phyloP scores from a whole-genome alignment of 331 rosid genomes.

The Quercus phellos region DNA sequence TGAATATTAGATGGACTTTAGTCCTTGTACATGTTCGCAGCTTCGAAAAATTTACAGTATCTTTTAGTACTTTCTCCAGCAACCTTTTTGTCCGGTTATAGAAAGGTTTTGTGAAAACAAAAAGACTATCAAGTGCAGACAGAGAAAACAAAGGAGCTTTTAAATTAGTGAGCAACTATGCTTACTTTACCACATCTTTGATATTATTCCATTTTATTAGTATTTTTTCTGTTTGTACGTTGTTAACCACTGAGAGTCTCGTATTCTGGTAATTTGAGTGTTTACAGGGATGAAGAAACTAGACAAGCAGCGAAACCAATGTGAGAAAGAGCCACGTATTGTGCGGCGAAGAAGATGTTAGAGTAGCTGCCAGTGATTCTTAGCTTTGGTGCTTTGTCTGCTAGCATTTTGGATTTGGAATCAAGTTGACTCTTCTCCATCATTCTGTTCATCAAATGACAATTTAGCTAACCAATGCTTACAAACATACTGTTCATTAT shows the following conservation, averaged over 20 bases:
- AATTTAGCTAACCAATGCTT: conserved; percentile 44
- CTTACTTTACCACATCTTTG: background rate
- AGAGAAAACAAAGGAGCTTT: conserved; percentile 28
- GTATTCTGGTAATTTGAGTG: conserved; percentile 39
- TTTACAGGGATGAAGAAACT: conserved; percentile 17
- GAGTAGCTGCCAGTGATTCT: conserved; percentile 46
- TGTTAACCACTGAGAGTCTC: conserved; percentile 28
- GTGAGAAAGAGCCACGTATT: conserved; percentile 65
- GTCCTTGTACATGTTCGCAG: conserved; percentile 28
- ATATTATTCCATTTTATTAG: conserved; percentile 18
- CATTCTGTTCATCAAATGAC: conserved; percentile 18
- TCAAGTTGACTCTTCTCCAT: conserved; percentile 33
- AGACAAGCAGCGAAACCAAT: conserved; percentile 48
- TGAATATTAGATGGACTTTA: conserved; percentile 37
- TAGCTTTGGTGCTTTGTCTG: conserved; percentile 41
- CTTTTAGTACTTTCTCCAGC: conserved; percentile 11
- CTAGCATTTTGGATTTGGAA: conserved; percentile 69
- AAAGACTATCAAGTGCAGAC: conserved; percentile 18
- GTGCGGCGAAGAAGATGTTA: conserved; percentile 62
- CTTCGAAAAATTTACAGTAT: conserved; percentile 18
- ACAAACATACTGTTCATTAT: background rate
- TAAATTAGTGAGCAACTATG: conserved; percentile 15
- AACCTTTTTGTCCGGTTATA: conserved; percentile 30
- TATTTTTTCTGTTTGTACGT: conserved; percentile 22
- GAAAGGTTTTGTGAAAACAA: conserved; percentile 25